These are phyloP conservation scores for Aspergillus sp. DNA, from an alignment of 2,329 filamentous ascomycete genomes.

Conservation along the genomic window DNA sequence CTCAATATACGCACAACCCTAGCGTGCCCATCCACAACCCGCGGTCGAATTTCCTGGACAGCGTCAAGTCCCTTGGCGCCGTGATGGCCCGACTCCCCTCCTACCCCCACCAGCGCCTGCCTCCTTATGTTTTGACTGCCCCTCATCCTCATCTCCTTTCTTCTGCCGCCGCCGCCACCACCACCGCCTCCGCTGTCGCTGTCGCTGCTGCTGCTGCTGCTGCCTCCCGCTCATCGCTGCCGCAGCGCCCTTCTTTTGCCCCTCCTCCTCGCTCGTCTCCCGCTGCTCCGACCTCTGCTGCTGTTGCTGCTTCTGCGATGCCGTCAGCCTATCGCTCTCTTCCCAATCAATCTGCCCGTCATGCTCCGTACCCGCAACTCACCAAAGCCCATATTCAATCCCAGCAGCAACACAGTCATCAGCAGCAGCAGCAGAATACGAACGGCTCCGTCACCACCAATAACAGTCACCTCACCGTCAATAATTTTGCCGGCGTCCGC, in stretches of 20 bases:
- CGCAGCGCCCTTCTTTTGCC: conserved; percentile 35
- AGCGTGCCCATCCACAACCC: conserved; percentile 49
- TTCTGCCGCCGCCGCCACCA: conserved; percentile 16
- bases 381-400: conserved; percentile 35
- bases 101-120: conserved; percentile 28
- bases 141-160: conserved; percentile 19
- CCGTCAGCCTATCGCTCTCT: conserved; percentile 44
- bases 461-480: conserved; percentile 32
- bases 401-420: conserved; percentile 19
- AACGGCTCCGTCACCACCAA: conserved; percentile 9
- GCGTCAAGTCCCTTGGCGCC: conserved; percentile 42
- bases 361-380: conserved; percentile 39
- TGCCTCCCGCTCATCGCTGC: conserved; percentile 30
- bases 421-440: conserved; percentile 16
- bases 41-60: conserved; percentile 51
- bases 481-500: conserved; percentile 43
- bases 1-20: conserved; percentile 84
- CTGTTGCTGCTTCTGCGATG: conserved; percentile 41
- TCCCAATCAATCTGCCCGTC: conserved; percentile 36
- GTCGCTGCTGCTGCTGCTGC: conserved; percentile 19
- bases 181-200: conserved; percentile 15
- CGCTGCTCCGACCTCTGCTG: conserved; percentile 24
- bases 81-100: conserved; percentile 27
- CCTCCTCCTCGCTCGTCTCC: conserved; percentile 32
- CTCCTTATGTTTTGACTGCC: conserved; percentile 19